These are phyloP conservation scores for Pochonia chlamydosporia DNA, from an alignment of 2,329 filamentous ascomycete genomes.

Conservation along the genomic window DNA sequence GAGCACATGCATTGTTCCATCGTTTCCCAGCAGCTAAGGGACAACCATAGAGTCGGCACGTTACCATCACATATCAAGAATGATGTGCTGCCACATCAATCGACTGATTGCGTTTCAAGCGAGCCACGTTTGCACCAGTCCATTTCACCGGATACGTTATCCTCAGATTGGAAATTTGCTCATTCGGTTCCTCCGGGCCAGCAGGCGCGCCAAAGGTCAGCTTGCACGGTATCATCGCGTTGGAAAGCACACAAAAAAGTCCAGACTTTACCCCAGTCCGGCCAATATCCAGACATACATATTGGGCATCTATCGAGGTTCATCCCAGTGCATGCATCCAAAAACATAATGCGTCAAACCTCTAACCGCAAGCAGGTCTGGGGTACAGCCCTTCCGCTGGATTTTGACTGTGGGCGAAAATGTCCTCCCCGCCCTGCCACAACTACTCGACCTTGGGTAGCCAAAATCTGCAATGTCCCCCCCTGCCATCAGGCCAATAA, in stretches of 20 bases:
- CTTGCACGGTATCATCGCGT: background rate
- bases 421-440: background rate
- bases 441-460: background rate
- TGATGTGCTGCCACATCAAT: background rate
- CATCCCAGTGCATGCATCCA: background rate
- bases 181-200: background rate
- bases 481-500: constrained; percentile 1
- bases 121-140: too few relatives aligned
- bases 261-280: background rate
- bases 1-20: too few relatives aligned
- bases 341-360: background rate
- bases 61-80: background rate
- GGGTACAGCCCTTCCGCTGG: background rate
- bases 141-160: background rate
- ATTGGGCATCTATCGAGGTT: constrained; percentile 3
- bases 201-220: background rate
- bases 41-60: background rate
- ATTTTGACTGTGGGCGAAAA: too few relatives aligned
- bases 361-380: constrained; percentile 3
- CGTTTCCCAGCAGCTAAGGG: background rate
- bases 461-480: background rate
- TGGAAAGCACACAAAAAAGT: background rate
- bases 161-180: background rate
- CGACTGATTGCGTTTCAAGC: background rate
- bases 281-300: background rate